A percentile compares a stretch with the other conserved stretches of the same genome.
Conservation (phyloP, 371 early-diverging fungal species). For the Furculomyces boomerangus region DNA sequence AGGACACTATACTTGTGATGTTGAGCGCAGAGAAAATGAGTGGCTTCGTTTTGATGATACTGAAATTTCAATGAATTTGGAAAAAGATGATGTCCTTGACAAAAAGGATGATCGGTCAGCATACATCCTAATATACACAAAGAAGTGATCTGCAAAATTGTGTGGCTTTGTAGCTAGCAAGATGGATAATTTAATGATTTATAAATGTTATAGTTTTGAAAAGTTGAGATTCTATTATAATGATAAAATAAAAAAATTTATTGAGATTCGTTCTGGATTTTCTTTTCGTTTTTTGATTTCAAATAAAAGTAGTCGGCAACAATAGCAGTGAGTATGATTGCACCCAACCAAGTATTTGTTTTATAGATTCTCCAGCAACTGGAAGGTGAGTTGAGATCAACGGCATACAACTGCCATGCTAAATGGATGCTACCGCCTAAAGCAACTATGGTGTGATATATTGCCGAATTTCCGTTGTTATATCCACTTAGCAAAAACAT, state of each 20-base stretch:
- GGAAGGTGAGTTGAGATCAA: conserved; percentile 41
- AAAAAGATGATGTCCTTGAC: conserved; percentile 35
- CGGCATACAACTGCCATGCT: conserved; percentile 60
- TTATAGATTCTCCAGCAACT: conserved; percentile 57
- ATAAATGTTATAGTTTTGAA: too few species aligned
- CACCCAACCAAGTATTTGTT: conserved; percentile 59
- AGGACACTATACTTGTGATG: conserved; percentile 95
- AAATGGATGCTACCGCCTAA: conserved; percentile 59
- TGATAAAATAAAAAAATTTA: too few species aligned
- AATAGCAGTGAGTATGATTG: conserved; percentile 51
- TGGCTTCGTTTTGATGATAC: conserved; percentile 91
- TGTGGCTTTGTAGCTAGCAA: too few species aligned
- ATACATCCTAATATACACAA: conserved; percentile 35
- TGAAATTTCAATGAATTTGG: conserved; percentile 39
- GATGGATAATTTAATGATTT: too few species aligned
- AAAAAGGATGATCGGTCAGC: conserved; percentile 28
- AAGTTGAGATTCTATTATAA: too few species aligned
- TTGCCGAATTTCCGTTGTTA: conserved; percentile 53
- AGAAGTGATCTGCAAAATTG: neutral
- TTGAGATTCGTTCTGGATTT: too few species aligned
- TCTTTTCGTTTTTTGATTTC: too few species aligned
- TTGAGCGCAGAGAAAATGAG: conserved; percentile 43
- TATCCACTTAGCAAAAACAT: conserved; percentile 54
- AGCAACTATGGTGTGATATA: conserved; percentile 51
- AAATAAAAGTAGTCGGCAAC: conserved; percentile 30